phyloP scores from a whole-genome alignment of 805 yeast genomes.

The Nakazawaea wickerhamii region DNA sequence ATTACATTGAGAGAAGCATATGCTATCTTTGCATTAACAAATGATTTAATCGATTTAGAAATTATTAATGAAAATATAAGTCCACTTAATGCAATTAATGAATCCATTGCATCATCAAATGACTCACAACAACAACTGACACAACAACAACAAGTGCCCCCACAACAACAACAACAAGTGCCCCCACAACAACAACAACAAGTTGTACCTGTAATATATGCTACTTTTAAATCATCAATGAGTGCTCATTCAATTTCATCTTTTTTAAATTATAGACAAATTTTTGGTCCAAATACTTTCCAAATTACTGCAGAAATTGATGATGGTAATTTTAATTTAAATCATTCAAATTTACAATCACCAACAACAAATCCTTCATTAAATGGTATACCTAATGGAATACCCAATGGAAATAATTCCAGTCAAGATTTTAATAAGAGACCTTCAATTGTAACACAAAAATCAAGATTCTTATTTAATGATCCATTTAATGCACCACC shows the following conservation, averaged over 20 bases:
- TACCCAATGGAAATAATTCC: constrained; percentile 4
- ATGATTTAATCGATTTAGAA: constrained; percentile 51
- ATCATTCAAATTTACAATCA: constrained; percentile 15
- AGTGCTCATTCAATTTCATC: constrained; percentile 39
- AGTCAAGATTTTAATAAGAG: constrained; percentile 30
- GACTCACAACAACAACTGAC: constrained; percentile 12
- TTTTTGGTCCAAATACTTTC: constrained; percentile 47
- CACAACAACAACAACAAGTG: constrained; percentile 11
- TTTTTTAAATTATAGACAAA: constrained; percentile 34
- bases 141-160: constrained; percentile 15
- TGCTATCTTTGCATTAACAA: constrained; percentile 63
- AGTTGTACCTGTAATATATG: constrained; percentile 32
- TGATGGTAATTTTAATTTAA: constrained; percentile 16
- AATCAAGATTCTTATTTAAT: constrained; percentile 66
- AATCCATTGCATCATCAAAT: constrained; percentile 15
- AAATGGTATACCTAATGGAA: not conserved
- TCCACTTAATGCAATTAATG: constrained; percentile 12
- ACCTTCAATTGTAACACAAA: constrained; percentile 49
- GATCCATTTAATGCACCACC: constrained; percentile 43
- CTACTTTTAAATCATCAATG: constrained; percentile 38
- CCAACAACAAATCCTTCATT: constrained; percentile 11
- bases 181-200: constrained; percentile 6
- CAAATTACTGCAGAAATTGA: constrained; percentile 35
- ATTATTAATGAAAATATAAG: constrained; percentile 28
- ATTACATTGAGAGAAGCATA: constrained; percentile 61